phyloP scores from a whole-genome alignment of 1,284 basidiomycete genomes.

The Veloboletus limbatus region DNA sequence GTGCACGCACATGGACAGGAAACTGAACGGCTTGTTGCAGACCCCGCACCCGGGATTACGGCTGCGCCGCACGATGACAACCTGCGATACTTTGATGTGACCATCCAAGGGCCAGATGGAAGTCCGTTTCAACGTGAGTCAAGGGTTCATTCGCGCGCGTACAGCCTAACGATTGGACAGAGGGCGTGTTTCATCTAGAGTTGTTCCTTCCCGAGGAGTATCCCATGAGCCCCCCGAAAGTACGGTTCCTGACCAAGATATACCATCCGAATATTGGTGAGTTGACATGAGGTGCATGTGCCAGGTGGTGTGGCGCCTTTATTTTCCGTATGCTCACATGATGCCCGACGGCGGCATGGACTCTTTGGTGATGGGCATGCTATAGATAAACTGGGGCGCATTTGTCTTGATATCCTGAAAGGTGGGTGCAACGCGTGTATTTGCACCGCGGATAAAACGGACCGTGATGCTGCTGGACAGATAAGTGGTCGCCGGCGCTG shows the following conservation, averaged over 20 bases:
- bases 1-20: constrained; percentile 55
- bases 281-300: constrained; percentile 22
- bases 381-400: constrained; percentile 94
- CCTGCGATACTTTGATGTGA: constrained; percentile 97
- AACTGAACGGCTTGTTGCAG: constrained; percentile 93
- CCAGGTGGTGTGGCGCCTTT: constrained; percentile 13
- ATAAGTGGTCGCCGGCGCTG: constrained; percentile 98
- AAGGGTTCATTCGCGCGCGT: neutral
- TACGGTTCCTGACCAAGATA: constrained; percentile 98
- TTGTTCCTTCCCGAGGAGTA: constrained; percentile 98
- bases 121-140: constrained; percentile 91
- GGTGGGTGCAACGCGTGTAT: constrained; percentile 45
- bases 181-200: constrained; percentile 92
- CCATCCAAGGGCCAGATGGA: constrained; percentile 90
- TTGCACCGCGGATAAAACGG: neutral
- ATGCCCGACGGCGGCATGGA: constrained; percentile 7
- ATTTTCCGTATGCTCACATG: constrained; percentile 23
- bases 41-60: constrained; percentile 94
- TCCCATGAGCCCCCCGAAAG: constrained; percentile 98
- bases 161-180: constrained; percentile 42
- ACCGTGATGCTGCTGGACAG: constrained; percentile 39
- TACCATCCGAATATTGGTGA: constrained; percentile 99
- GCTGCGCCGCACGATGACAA: constrained; percentile 97
- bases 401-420: constrained; percentile 98
- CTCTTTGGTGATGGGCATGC: neutral